Base-by-base conservation (phyloP, 345 rosid species). In the Kernera saxatilis region DNA sequence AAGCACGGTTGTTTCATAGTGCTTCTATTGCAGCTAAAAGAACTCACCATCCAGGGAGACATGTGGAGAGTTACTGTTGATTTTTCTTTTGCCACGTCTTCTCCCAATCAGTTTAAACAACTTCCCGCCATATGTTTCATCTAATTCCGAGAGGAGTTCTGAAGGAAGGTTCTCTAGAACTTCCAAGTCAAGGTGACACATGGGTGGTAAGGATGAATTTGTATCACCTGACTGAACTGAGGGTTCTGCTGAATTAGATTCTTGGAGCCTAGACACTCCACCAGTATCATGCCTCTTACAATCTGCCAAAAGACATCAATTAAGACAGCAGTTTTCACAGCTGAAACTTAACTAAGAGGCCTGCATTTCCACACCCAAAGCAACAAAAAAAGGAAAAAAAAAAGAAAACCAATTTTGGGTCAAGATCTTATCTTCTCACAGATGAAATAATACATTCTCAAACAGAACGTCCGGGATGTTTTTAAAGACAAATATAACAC, bases 81-180 rank as follows among this genome's bases (percentile, higher is more conserved):
- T 53, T 72, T 78, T 77, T 58, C 79, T 74, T 79, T 75, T 73
- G 26, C 76, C 83, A 71, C 76, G 82, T 41, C 63, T 82, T 79
- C 84, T 77, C 60, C 84, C 80, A 76, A 91, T 83, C 40, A 85
- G 82, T 59, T 76, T 81, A 55, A 61, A 72, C 73, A 93, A 61
- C 81, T 89, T 85, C 61, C 93, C 96, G 3, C 89, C 89, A 60
- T 93, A 93, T 44, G 79, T 84, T 68, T 73, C 88, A 87, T 93
- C 90, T 79, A 93, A 59, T 78, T 93, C 98, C 13, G 87, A 71
- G 64, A 91, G 78, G 50, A 93, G 76, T 59, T 91, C 97, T 19
- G 86, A 73, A 61, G 98, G 98, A 75, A 93, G 98, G 81, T 80
- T 81, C 82, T 86, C 85, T 61, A 93, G 65, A 58, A 93, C 91